Conservation (phyloP, 108 stramenopile genomes). For the Nitzschia putrida region DNA sequence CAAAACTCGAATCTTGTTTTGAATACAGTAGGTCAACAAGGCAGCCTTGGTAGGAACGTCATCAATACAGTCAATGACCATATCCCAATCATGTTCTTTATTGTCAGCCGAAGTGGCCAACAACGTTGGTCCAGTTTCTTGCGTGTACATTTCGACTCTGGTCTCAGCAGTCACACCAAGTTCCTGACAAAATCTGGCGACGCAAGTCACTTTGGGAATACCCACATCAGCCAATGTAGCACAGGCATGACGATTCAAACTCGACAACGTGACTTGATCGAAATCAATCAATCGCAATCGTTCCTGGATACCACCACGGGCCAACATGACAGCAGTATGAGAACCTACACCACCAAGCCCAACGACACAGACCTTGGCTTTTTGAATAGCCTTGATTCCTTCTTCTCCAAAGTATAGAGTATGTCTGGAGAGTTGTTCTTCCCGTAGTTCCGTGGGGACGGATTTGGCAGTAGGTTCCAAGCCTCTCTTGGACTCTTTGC, state of each 20-base stretch:
- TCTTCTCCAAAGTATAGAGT: constrained; percentile 87
- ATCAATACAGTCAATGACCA: constrained; percentile 98
- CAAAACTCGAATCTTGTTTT: constrained; percentile 73
- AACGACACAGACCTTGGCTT: constrained; percentile 80
- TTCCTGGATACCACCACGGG: constrained; percentile 80
- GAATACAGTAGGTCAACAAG: constrained; percentile 79
- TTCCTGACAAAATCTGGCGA: constrained; percentile 63
- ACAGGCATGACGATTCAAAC: constrained; percentile 97
- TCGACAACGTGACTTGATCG: constrained; percentile 96
- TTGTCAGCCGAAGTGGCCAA: constrained; percentile 42
- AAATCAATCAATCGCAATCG: constrained; percentile 94
- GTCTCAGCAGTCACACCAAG: constrained; percentile 52
- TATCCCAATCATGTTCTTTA: constrained; percentile 60
- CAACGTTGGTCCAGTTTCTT: constrained; percentile 57
- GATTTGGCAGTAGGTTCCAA: background rate
- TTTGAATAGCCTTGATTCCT: constrained; percentile 55
- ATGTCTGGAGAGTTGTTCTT: constrained; percentile 93
- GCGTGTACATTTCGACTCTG: constrained; percentile 74
- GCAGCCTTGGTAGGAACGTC: constrained; percentile 96
- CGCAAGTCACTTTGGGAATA: constrained; percentile 81
- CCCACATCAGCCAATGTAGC: constrained; percentile 93
- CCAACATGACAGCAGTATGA: constrained; percentile 95
- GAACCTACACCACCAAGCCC: constrained; percentile 97
- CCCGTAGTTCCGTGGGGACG: constrained; percentile 65
- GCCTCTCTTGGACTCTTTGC: no score